phyloP scores from a whole-genome alignment of 1,139 yeast species.

The Suhomyces maxii region DNA sequence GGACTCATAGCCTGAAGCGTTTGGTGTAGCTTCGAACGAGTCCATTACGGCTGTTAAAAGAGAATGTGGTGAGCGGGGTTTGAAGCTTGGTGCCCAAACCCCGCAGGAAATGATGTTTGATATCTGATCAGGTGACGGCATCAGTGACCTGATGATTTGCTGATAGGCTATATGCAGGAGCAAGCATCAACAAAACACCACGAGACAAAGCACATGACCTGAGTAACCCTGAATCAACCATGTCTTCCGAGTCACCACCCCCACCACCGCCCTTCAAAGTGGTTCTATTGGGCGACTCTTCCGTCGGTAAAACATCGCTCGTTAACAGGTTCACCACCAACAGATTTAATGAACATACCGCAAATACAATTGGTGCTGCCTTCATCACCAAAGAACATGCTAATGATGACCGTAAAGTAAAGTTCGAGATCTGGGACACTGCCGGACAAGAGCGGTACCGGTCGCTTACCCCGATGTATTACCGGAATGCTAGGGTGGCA shows the following conservation, averaged over 20 bases:
- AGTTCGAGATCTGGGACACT: constrained; percentile 52
- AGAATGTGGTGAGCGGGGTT: background rate
- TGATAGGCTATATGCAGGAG: no score
- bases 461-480: constrained; percentile 50
- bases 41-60: background rate
- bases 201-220: background rate
- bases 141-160: background rate
- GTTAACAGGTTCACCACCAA: constrained; percentile 44
- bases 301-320: constrained; percentile 49
- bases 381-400: constrained; percentile 40
- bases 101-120: background rate
- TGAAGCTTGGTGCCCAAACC: background rate
- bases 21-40: background rate
- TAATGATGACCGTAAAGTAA: constrained; percentile 30
- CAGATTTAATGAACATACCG: constrained; percentile 36
- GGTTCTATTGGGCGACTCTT: constrained; percentile 48
- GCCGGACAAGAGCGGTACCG: constrained; percentile 53
- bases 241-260: background rate
- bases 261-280: constrained; percentile 35
- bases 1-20: background rate
- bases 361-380: constrained; percentile 54
- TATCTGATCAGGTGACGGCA: background rate
- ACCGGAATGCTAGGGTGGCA: constrained; percentile 40
- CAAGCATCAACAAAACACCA: background rate
- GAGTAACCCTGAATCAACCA: background rate